phyloP scores from a whole-genome alignment of 2,329 filamentous ascomycete species.

The Cordyceps cateniannulata region DNA sequence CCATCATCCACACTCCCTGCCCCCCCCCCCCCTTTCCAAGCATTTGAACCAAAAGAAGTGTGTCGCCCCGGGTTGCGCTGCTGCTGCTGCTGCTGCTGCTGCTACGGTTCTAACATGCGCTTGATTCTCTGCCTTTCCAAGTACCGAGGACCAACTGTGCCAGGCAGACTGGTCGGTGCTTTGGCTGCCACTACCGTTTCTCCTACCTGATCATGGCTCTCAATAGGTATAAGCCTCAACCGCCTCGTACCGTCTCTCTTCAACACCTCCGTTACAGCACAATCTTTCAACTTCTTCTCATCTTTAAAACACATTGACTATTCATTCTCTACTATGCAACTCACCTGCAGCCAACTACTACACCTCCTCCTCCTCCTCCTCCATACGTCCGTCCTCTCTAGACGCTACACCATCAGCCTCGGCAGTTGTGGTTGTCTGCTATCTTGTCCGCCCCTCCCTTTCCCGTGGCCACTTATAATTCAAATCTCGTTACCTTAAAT shows the following conservation, averaged over 20 bases:
- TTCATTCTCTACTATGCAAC: background rate
- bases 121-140: too few relatives aligned
- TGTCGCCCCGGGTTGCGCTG: too few relatives aligned
- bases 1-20: background rate
- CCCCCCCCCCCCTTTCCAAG: too few relatives aligned
- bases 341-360: background rate
- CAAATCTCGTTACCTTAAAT: conserved; percentile 12
- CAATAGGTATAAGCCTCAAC: background rate
- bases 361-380: too few relatives aligned
- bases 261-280: background rate
- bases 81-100: too few relatives aligned
- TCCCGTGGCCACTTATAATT: conserved; percentile 9
- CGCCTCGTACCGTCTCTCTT: background rate
- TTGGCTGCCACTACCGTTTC: background rate
- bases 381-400: background rate
- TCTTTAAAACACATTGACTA: background rate
- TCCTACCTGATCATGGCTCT: background rate
- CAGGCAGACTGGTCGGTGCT: background rate
- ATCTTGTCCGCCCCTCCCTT: conserved; percentile 2
- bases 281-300: background rate
- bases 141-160: background rate
- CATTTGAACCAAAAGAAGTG: too few relatives aligned
- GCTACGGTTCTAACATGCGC: too few relatives aligned
- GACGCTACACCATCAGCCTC: background rate
- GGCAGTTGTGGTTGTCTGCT: conserved; percentile 10